These are phyloP conservation scores for Nothophoma quercina DNA, from an alignment of 2,329 filamentous ascomycete genomes.

Conservation along the genomic window DNA sequence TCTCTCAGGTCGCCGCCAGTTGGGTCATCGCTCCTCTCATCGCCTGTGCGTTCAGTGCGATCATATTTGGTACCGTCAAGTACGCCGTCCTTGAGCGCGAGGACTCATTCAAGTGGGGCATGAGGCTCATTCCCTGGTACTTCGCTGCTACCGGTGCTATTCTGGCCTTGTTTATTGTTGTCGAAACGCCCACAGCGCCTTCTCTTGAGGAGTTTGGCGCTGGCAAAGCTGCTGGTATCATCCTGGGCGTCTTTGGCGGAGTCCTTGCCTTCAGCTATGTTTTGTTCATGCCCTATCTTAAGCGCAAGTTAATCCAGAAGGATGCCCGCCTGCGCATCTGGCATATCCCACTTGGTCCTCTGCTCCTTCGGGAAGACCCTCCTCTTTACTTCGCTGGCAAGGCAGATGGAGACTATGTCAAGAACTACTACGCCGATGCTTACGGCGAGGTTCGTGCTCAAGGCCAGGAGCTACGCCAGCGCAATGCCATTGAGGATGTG, in stretches of 20 bases:
- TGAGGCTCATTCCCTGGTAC: conserved; percentile 59
- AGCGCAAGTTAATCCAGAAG: conserved; percentile 37
- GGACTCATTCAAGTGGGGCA: conserved; percentile 59
- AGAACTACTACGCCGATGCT: conserved; percentile 51
- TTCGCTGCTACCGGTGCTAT: conserved; percentile 58
- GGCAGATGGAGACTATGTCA: conserved; percentile 46
- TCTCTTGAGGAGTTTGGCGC: conserved; percentile 41
- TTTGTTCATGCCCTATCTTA: conserved; percentile 40
- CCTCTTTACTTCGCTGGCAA: conserved; percentile 53
- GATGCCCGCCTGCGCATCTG: conserved; percentile 36
- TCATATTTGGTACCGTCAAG: conserved; percentile 61
- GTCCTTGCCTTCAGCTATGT: conserved; percentile 31
- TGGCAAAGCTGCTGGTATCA: conserved; percentile 39
- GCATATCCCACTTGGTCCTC: conserved; percentile 47
- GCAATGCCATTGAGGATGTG: conserved; percentile 16
- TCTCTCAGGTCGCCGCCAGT: conserved; percentile 51
- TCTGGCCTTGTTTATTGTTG: conserved; percentile 66
- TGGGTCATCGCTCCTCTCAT: conserved; percentile 60
- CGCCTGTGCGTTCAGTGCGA: conserved; percentile 56
- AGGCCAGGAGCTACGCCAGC: conserved; percentile 20
- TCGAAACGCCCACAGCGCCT: conserved; percentile 51
- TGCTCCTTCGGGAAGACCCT: conserved; percentile 49
- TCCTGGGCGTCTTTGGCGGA: conserved; percentile 37
- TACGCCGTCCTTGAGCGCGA: conserved; percentile 58
- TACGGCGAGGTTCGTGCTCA: conserved; percentile 35